These are phyloP conservation scores for Penicillium cataractarum DNA, from an alignment of 495 filamentous ascomycete species.

Conservation along the genomic window DNA sequence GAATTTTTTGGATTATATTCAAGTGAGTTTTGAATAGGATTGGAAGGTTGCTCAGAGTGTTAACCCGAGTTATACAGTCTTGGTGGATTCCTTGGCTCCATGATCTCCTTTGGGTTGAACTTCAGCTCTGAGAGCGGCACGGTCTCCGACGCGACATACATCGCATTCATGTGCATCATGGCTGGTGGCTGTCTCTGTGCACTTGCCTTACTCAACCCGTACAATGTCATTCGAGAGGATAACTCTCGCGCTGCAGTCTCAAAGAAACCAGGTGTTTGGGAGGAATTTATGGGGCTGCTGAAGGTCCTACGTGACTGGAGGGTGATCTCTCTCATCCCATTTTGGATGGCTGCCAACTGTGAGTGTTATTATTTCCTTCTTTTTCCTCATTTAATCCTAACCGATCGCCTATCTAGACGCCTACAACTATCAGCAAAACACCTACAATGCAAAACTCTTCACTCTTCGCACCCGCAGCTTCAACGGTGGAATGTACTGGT, in stretches of 20 bases:
- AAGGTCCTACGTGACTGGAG: conserved; percentile 10
- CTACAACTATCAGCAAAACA: conserved; percentile 13
- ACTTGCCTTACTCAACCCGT: conserved; percentile 5
- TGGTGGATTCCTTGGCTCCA: neutral
- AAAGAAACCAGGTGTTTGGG: neutral
- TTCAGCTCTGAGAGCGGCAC: conserved; percentile 5
- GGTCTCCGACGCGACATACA: conserved; percentile 8
- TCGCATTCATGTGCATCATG: conserved; percentile 15
- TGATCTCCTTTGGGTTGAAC: conserved; percentile 10
- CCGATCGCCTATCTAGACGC: neutral
- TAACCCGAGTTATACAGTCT: neutral
- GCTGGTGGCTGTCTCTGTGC: conserved; percentile 1
- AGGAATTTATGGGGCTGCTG: conserved; percentile 1
- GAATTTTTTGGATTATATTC: conserved; percentile 13
- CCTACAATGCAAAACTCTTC: neutral
- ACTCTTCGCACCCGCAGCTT: neutral
- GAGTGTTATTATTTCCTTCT: neutral
- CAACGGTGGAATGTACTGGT: conserved; percentile 4
- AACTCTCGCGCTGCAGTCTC: conserved; percentile 5
- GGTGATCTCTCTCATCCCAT: conserved; percentile 8
- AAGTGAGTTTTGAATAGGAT: neutral
- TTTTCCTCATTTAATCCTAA: neutral
- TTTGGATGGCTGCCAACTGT: conserved; percentile 14
- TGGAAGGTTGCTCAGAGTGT: neutral
- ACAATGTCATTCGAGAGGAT: conserved; percentile 11